Evolutionary conservation across 352 stramenopile genomes (phyloP), one percentile per base, ranked within the genome.

Genomic region (Phytophthora melonis): DNA sequence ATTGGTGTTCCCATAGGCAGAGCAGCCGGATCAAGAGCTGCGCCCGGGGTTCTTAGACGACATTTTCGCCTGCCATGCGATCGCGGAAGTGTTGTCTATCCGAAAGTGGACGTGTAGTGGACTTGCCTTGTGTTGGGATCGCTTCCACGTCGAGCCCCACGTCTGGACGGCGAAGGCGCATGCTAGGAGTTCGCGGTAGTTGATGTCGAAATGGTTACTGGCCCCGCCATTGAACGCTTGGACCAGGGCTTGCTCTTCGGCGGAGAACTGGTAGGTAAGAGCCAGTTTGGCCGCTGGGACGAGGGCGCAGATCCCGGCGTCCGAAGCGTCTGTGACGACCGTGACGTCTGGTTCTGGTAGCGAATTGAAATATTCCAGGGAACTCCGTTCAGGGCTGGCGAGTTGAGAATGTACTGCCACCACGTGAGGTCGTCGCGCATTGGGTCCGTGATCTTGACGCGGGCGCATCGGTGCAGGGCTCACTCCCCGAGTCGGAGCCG

Each of bases 31-130:
- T 60, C 14, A 68, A 3, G 2, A 45, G 36, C 43, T 76, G 63
- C 1, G 69, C 52, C 1, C 63, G 0, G 32, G 45, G 14, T 77
- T 70, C 10, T 16, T 32, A 5, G 50, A 60, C 4, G 21, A 32
- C 14, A 73, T 34, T 3, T 59, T 55, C 0, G 30, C 10, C 14
- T 73, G 64, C 70, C 54, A 73, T 0, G 64, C 36, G 6, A 73
- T 19, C 0, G 45, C 58, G 0, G 61, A 78, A 0, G 57, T 66
- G 52, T 74, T 78, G 52, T 78, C 70, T 43, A 65, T 69, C 1
- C 18, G 34, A 43, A 78, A 68, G 4, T 68, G 59, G 0, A 71
- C 52, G 34, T 75, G 71, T 9, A 58, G 19, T 19, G 19, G 30
- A 16, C 21, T 49, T 41, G 9, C 34, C 34, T 41, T 41, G 34